Conservation (phyloP, 2,329 filamentous ascomycete genomes). For the Sporothrix brunneoviolacea region DNA sequence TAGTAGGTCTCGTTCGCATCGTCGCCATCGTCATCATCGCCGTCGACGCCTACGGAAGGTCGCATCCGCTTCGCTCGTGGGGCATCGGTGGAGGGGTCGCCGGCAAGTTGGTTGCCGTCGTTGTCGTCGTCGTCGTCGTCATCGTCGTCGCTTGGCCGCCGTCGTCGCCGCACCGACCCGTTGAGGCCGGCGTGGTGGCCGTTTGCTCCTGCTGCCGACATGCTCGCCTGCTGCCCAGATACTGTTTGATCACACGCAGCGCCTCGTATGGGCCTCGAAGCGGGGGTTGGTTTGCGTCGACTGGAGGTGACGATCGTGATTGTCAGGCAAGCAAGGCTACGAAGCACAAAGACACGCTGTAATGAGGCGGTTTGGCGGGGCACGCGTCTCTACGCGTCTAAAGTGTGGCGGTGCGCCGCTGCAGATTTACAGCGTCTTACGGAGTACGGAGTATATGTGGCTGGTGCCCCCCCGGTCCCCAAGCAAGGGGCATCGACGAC, state of each 20-base stretch:
- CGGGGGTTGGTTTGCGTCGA: not conserved
- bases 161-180: slow-evolving; percentile 33
- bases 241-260: not conserved
- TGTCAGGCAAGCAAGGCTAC: not conserved
- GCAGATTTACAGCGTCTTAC: not conserved
- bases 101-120: slow-evolving; percentile 15
- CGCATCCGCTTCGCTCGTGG: slow-evolving; percentile 30
- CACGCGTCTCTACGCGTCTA: slow-evolving; percentile 11
- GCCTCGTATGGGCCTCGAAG: too few species aligned
- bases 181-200: slow-evolving; percentile 31
- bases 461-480: too few species aligned
- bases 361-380: slow-evolving; percentile 5
- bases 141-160: slow-evolving; percentile 36
- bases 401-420: not conserved
- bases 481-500: too few species aligned
- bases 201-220: slow-evolving; percentile 36
- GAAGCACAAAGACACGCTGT: not conserved
- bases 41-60: slow-evolving; percentile 18
- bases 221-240: not conserved
- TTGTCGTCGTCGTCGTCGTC: slow-evolving; percentile 29
- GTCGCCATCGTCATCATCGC: slow-evolving; percentile 14
- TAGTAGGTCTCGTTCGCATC: slow-evolving; percentile 19
- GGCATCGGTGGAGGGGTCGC: slow-evolving; percentile 22
- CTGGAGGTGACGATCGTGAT: not conserved
- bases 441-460: not conserved